Conservation (phyloP, 768 basidiomycete genomes). For the Melanogaster broomeanus region DNA sequence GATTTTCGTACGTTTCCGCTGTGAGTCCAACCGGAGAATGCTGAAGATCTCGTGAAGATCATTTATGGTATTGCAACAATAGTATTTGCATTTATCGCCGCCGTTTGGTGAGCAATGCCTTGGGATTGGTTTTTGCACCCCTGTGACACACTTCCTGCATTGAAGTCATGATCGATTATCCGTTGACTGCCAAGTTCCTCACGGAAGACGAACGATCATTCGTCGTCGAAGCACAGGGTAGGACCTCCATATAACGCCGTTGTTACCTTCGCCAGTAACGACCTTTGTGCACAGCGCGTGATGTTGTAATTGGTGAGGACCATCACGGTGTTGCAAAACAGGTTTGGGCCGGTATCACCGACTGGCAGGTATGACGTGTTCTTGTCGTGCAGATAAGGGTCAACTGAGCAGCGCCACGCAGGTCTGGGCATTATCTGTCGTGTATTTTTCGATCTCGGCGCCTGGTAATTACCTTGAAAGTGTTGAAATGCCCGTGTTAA, state of each 20-base stretch:
- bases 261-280: background rate
- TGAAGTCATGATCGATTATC: conserved; percentile 64
- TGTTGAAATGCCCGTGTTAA: background rate
- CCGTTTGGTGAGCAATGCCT: conserved; percentile 49
- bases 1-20: conserved; percentile 53
- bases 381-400: too few relatives aligned
- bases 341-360: conserved; percentile 49
- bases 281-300: conserved; percentile 61
- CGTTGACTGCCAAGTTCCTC: conserved; percentile 57
- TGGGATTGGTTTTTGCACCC: background rate
- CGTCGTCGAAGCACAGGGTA: conserved; percentile 58
- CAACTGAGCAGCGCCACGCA: background rate
- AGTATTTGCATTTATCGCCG: conserved; percentile 53
- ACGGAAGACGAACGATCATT: conserved; percentile 61
- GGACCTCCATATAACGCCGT: background rate
- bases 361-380: conserved; percentile 53
- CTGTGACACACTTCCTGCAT: background rate
- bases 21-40: background rate
- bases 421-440: conserved; percentile 23
- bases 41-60: conserved; percentile 41
- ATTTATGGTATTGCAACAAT: conserved; percentile 65
- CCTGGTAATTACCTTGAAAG: conserved; percentile 46
- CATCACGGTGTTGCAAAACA: conserved; percentile 54
- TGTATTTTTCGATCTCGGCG: conserved; percentile 57
- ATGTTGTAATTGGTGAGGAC: conserved; percentile 63